These are phyloP conservation scores for Neopestalotiopsis sp. DNA, from an alignment of 2,329 filamentous ascomycete genomes.

Conservation along the genomic window DNA sequence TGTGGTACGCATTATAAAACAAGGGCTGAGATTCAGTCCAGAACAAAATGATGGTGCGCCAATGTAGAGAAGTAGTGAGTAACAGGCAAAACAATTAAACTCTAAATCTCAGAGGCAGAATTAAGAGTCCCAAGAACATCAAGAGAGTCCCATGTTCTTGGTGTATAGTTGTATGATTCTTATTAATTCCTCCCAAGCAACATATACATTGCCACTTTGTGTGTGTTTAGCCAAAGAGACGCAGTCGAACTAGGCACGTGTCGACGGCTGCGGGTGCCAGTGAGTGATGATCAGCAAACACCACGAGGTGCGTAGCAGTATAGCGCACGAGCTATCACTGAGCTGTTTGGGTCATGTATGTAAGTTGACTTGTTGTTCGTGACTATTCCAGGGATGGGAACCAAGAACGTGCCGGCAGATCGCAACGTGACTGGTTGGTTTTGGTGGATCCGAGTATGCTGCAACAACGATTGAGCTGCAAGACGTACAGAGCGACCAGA, in stretches of 20 bases:
- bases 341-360: not conserved
- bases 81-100: not conserved
- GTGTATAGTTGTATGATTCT: not conserved
- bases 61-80: not conserved
- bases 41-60: not conserved
- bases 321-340: not conserved
- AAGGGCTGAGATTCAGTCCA: not conserved
- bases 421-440: constrained; percentile 9
- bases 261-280: not conserved
- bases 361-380: not conserved
- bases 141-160: not conserved
- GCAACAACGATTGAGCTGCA: not conserved
- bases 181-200: not conserved
- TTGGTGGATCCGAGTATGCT: constrained; percentile 15
- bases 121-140: not conserved
- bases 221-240: not conserved
- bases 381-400: not conserved
- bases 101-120: not conserved
- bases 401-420: constrained; percentile 3
- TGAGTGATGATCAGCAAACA: not conserved
- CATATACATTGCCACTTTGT: not conserved
- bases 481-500: not conserved
- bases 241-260: not conserved
- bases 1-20: constrained; percentile 25
- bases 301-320: not conserved